A percentile compares a stretch with the other conserved stretches of the same genome.
Evolutionary conservation across 2,329 filamentous ascomycete species (phyloP).

Genomic region (Ophiostoma sp.): DNA sequence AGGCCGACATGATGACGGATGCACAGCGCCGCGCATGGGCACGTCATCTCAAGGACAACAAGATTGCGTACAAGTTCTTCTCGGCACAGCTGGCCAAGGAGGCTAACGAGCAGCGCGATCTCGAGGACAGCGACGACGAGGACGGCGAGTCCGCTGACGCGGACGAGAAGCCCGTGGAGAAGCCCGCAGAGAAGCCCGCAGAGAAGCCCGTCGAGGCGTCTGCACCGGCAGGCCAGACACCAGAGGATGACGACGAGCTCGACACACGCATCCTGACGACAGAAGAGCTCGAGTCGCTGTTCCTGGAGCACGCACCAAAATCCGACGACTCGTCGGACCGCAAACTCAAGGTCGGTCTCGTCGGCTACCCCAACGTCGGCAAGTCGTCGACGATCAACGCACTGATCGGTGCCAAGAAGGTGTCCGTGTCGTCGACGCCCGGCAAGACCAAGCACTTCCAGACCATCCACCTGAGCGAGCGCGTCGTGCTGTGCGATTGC

Average conservation of each 20-base stretch:
- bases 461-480: conserved; percentile 87
- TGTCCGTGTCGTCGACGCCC: conserved; percentile 93
- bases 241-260: conserved; percentile 33
- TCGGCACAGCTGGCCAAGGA: conserved; percentile 90
- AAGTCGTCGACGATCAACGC: conserved; percentile 99
- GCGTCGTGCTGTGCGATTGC: conserved; percentile 92
- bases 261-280: conserved; percentile 3
- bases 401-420: conserved; percentile 96
- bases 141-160: conserved; percentile 31
- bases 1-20: conserved; percentile 96
- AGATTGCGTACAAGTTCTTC: conserved; percentile 92
- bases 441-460: conserved; percentile 99
- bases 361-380: conserved; percentile 97
- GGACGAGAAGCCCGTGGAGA: conserved; percentile 19
- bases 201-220: conserved; percentile 20
- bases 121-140: conserved; percentile 41
- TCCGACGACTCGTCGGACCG: conserved; percentile 41
- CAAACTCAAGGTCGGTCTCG: conserved; percentile 85
- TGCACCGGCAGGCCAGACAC: too few species aligned
- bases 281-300: conserved; percentile 81
- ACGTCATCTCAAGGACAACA: conserved; percentile 70
- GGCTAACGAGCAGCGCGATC: conserved; percentile 67
- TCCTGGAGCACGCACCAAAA: conserved; percentile 64
- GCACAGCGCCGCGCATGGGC: conserved; percentile 81
- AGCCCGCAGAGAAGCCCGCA: conserved; percentile 19